Conservation (phyloP, 257 asterid genomes). For the Avicennia marina region DNA sequence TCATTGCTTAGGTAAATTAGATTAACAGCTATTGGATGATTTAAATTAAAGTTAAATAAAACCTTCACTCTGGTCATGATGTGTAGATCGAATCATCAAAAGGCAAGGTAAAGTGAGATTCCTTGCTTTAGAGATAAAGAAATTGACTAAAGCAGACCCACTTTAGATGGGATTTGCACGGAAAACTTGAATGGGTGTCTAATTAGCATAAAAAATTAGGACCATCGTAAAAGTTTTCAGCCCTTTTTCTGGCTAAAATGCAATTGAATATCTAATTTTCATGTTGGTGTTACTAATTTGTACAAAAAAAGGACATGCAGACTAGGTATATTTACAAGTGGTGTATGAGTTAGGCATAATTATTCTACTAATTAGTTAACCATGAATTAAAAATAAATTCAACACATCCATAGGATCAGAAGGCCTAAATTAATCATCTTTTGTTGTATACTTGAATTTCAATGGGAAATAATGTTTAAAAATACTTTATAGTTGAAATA, state of each 20-base stretch:
- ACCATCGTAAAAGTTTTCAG: not conserved
- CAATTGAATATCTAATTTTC: too few species aligned
- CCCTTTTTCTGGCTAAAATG: not conserved
- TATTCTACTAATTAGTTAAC: too few species aligned
- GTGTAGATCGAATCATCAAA: slow-evolving; percentile 4
- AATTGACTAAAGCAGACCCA: slow-evolving; percentile 15
- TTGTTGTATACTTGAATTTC: too few species aligned
- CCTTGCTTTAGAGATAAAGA: slow-evolving; percentile 5
- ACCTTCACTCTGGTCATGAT: slow-evolving; percentile 1
- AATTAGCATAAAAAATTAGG: not conserved
- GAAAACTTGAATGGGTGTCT: slow-evolving; percentile 27
- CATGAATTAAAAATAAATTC: too few species aligned
- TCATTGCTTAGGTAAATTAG: slow-evolving; percentile 16
- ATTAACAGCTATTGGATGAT: slow-evolving; percentile 6
- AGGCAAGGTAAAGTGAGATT: slow-evolving; percentile 23
- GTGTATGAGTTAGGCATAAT: too few species aligned
- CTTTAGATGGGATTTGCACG: slow-evolving; percentile 21
- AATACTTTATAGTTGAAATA: too few species aligned
- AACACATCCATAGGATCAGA: too few species aligned
- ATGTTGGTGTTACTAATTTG: too few species aligned
- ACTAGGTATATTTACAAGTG: too few species aligned
- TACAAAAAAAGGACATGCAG: too few species aligned
- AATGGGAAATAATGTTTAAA: too few species aligned
- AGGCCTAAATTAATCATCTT: too few species aligned
- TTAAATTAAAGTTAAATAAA: slow-evolving; percentile 6